These are phyloP conservation scores for Nemania sp. DNA, from an alignment of 2,329 filamentous ascomycete genomes.

Conservation along the genomic window DNA sequence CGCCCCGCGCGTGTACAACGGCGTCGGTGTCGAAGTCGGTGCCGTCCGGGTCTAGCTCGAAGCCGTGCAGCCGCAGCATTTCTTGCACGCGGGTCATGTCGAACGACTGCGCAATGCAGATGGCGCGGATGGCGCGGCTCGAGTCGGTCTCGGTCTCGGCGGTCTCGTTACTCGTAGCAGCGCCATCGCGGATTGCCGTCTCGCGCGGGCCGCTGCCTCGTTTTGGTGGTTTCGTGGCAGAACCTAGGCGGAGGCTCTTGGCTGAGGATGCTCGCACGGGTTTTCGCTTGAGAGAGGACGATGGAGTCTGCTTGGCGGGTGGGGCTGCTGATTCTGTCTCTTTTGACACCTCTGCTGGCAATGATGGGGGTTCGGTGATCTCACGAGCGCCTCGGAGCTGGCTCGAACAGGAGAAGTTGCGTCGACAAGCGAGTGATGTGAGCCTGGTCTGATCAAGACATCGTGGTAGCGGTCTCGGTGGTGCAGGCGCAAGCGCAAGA, in stretches of 20 bases:
- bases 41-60: constrained; percentile 63
- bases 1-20: constrained; percentile 64
- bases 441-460: constrained; percentile 53
- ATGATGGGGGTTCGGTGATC: neutral
- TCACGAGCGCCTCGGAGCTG: constrained; percentile 50
- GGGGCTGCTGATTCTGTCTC: constrained; percentile 14
- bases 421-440: constrained; percentile 54
- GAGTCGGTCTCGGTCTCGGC: constrained; percentile 47
- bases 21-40: constrained; percentile 64
- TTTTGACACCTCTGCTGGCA: neutral
- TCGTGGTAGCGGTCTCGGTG: constrained; percentile 39
- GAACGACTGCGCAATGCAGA: constrained; percentile 66
- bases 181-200: constrained; percentile 29
- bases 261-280: constrained; percentile 49
- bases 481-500: constrained; percentile 39
- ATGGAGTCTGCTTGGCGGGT: constrained; percentile 24
- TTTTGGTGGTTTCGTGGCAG: constrained; percentile 71
- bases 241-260: constrained; percentile 79
- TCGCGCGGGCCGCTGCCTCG: constrained; percentile 48
- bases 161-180: too few relatives aligned
- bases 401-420: constrained; percentile 69
- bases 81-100: constrained; percentile 64
- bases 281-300: constrained; percentile 48
- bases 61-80: constrained; percentile 61
- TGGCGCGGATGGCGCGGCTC: constrained; percentile 55